Base-by-base conservation (phyloP, 352 stramenopile genomes). In the Saprolegnia parasitica region DNA sequence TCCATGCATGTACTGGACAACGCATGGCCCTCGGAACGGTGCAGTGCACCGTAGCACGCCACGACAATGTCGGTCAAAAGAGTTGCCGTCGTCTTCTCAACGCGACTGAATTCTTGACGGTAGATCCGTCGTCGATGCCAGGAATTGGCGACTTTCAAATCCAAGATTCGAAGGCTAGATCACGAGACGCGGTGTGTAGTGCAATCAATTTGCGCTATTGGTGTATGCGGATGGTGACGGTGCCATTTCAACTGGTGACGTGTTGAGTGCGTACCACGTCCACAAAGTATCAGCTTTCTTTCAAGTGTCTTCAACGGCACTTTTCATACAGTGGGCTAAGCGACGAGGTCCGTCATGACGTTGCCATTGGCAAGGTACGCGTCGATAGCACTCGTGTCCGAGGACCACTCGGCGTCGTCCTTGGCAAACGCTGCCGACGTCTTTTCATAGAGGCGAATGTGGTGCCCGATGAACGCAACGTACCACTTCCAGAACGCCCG, bases 401-500 rank as follows among this genome's bases (percentile, higher is more conserved):
- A 72, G 15, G 76, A 84, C 81, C 81, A 88, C n/a, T 74, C 66
- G 46, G 77, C 76, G 26, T 57, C 75, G 26, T 88, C 79, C 29
- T 77, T 63, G 18, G 77, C 74, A 72, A 83, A 89, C n/a, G 56
- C 50, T 8, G 79, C 70, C 47, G 81, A 78, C 35, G 55, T 66
- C 13, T 63, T 21, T 58, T 86, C 77, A 56, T 88, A 87, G n/a
- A 84, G 67, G 35, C 26, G 42, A 1, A 85, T 68, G 72, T 84
- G 84, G 73, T 88, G 78, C 24, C 62, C 78, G 72, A 89, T 87
- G 63, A 88, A 82, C 29, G 73, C 42, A 1, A 83, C 58, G 60
- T 85, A 86, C 68, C 84, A 88, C 50, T 83, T 73, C n/a, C 58
- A 71, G 74, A 88, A 88, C 6, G 32, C 74, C n/a, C 39, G 65